These are phyloP conservation scores for Phytophthora pluvialis DNA, from an alignment of 352 stramenopile species.

Conservation along the genomic window DNA sequence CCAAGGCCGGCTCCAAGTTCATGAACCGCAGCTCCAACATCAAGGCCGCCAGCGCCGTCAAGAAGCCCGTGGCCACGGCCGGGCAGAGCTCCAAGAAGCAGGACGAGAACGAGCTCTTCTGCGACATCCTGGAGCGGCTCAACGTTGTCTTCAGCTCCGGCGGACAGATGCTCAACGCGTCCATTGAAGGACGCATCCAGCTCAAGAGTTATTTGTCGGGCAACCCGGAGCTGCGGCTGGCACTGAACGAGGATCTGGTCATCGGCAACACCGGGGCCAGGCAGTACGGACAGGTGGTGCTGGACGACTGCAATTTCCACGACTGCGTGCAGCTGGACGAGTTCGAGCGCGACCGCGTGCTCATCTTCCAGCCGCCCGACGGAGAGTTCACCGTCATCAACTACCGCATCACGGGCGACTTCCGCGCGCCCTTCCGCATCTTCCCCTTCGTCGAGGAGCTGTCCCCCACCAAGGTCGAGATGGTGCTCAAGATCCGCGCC, in stretches of 20 bases:
- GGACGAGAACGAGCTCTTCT: slow-evolving; percentile 99
- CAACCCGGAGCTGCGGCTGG: slow-evolving; percentile 96
- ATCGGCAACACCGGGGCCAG: slow-evolving; percentile 88
- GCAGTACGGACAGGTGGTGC: slow-evolving; percentile 92
- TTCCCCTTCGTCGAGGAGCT: slow-evolving; percentile 97
- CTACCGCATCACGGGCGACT: slow-evolving; percentile 98
- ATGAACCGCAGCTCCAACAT: slow-evolving; percentile 81
- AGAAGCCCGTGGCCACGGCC: slow-evolving; percentile 84
- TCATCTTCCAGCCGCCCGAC: slow-evolving; percentile 88
- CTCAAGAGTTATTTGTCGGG: slow-evolving; percentile 99
- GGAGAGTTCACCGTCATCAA: slow-evolving; percentile 94
- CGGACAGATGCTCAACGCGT: slow-evolving; percentile 97
- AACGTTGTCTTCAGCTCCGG: slow-evolving; percentile 97
- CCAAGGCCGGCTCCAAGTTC: slow-evolving; percentile 93
- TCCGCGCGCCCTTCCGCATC: slow-evolving; percentile 97
- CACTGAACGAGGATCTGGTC: slow-evolving; percentile 98
- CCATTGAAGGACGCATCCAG: slow-evolving; percentile 97
- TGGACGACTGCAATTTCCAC: slow-evolving; percentile 99
- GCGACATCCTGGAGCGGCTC: slow-evolving; percentile 98
- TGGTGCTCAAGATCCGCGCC: slow-evolving; percentile 92
- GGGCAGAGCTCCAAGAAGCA: slow-evolving; percentile 81
- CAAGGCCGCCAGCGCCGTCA: slow-evolving; percentile 86
- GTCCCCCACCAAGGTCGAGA: slow-evolving; percentile 94
- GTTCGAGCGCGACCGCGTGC: slow-evolving; percentile 90
- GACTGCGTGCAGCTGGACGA: slow-evolving; percentile 98